Conservation (phyloP, 129 eudicot species). For the Tagetes patula region DNA sequence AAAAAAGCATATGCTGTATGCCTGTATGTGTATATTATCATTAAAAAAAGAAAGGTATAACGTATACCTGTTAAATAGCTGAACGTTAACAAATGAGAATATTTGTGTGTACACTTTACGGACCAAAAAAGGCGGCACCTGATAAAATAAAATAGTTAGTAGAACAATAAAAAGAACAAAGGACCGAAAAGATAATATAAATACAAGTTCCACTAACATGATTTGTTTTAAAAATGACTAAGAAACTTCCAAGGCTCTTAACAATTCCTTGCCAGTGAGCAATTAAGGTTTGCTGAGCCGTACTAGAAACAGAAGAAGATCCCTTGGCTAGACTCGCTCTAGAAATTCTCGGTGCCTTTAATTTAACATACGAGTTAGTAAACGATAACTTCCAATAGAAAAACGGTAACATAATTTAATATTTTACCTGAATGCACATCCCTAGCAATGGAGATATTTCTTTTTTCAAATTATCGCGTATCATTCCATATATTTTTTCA, state of each 20-base stretch:
- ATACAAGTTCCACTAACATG: constrained; percentile 57
- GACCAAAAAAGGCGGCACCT: constrained; percentile 94
- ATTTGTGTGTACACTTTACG: constrained; percentile 92
- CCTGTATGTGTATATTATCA: constrained; percentile 10
- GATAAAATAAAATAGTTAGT: constrained; percentile 11
- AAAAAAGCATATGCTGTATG: background rate
- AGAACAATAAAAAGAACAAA: background rate
- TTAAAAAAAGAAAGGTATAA: constrained; percentile 1
- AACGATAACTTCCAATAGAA: constrained; percentile 21
- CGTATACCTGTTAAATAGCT: constrained; percentile 78
- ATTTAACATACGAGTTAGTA: constrained; percentile 18
- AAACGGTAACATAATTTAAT: background rate
- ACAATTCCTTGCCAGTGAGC: constrained; percentile 99
- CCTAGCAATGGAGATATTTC: constrained; percentile 97
- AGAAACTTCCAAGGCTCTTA: constrained; percentile 73
- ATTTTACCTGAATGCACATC: constrained; percentile 82
- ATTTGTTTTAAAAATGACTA: constrained; percentile 70
- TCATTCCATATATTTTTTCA: constrained; percentile 92
- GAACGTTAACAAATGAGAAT: constrained; percentile 96
- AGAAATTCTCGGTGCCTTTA: constrained; percentile 93
- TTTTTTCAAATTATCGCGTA: constrained; percentile 84
- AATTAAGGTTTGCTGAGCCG: constrained; percentile 85
- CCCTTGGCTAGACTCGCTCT: constrained; percentile 98
- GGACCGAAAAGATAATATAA: background rate
- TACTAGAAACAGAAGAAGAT: constrained; percentile 71